Conservation (phyloP, 257 asterid genomes). For the Solanum chilense region DNA sequence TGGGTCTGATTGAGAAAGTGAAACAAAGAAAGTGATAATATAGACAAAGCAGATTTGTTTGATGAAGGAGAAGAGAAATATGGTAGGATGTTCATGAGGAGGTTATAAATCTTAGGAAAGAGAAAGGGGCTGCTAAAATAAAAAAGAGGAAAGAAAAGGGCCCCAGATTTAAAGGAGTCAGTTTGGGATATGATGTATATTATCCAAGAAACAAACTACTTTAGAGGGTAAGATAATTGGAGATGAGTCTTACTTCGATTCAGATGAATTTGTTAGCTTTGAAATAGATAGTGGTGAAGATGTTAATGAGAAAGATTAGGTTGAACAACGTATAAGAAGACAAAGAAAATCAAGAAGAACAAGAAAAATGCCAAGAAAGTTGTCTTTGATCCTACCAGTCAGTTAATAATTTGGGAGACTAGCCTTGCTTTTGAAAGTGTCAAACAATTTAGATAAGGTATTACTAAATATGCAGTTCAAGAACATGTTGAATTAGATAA, state of each 20-base stretch:
- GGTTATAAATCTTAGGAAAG: too few relatives aligned
- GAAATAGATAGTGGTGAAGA: background rate
- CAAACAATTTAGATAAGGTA: background rate
- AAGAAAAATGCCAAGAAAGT: background rate
- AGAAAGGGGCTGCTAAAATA: background rate
- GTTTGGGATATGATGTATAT: background rate
- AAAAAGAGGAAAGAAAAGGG: background rate
- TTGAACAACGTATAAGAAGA: background rate
- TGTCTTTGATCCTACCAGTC: background rate
- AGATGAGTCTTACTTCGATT: background rate
- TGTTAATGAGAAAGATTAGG: background rate
- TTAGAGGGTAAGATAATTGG: background rate
- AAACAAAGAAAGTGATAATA: too few relatives aligned
- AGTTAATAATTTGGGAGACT: background rate
- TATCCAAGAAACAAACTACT: background rate
- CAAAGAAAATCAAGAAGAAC: background rate
- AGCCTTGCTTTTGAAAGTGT: background rate
- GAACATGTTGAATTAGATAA: background rate
- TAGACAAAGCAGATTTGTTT: too few relatives aligned
- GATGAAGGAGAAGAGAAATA: background rate
- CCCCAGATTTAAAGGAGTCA: background rate
- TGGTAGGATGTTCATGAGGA: too few relatives aligned
- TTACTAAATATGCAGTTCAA: background rate
- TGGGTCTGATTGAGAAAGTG: too few relatives aligned
- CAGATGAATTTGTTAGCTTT: background rate